Percentiles rank a stretch among this genome's conserved stretches.
phyloP scores from a whole-genome alignment of 495 filamentous ascomycete genomes.

The Rusavskia elegans region DNA sequence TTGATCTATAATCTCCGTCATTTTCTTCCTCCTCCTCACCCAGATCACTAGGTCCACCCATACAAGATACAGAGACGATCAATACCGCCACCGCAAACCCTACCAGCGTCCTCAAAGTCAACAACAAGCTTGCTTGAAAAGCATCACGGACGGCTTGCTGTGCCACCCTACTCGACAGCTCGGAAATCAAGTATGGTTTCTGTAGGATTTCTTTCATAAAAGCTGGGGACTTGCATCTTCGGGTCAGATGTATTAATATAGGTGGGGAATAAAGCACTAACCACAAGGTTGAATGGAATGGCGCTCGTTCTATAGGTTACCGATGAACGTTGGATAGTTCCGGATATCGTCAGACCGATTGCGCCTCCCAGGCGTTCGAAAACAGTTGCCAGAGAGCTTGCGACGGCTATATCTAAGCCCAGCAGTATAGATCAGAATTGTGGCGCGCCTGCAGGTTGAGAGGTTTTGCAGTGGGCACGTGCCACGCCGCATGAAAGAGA shows the following conservation, averaged over 20 bases:
- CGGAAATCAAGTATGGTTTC: neutral
- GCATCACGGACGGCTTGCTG: neutral
- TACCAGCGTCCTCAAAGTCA: neutral
- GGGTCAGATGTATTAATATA: neutral
- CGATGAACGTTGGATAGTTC: neutral
- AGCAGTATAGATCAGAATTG: no score
- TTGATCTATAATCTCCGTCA: no score
- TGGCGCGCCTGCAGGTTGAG: no score
- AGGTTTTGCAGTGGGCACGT: no score
- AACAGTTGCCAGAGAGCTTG: neutral
- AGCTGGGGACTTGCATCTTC: neutral
- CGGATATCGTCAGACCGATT: neutral
- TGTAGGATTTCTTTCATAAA: neutral
- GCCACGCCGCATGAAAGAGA: no score
- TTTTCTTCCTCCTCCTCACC: no score
- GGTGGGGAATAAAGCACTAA: neutral
- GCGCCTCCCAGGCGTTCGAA: neutral
- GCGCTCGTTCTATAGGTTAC: neutral
- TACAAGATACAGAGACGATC: no score
- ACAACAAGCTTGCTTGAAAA: neutral
- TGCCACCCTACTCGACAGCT: neutral
- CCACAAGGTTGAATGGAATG: neutral
- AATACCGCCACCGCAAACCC: neutral
- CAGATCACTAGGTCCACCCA: no score
- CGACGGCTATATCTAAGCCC: neutral